These are phyloP conservation scores for Dothiorella sarmentorum DNA, from an alignment of 2,329 filamentous ascomycete genomes.

Conservation along the genomic window DNA sequence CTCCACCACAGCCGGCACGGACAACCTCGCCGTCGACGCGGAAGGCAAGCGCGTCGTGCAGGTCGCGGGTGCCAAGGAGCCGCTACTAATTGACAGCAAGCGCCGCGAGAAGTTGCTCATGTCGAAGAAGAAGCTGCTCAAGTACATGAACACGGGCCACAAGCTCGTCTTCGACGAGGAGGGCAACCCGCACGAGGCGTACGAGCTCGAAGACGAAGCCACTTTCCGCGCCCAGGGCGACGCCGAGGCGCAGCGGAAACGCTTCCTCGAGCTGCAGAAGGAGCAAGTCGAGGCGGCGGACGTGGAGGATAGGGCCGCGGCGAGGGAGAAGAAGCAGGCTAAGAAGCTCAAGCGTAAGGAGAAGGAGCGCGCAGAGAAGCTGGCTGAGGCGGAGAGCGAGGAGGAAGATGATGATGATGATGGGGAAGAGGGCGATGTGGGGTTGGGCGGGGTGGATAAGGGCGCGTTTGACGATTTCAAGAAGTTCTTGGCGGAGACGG, in stretches of 20 bases:
- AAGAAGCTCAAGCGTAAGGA: constrained; percentile 73
- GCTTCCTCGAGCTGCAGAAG: constrained; percentile 74
- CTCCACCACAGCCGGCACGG: constrained; percentile 41
- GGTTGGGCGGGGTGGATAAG: constrained; percentile 25
- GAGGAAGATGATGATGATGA: constrained; percentile 27
- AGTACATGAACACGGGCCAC: constrained; percentile 80
- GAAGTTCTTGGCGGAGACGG: constrained; percentile 6
- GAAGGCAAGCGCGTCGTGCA: constrained; percentile 58
- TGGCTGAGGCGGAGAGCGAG: constrained; percentile 32
- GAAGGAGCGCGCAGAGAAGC: constrained; percentile 56
- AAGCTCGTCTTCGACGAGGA: constrained; percentile 93
- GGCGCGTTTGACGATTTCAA: constrained; percentile 14
- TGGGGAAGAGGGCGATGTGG: constrained; percentile 28
- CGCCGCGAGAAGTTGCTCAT: constrained; percentile 91
- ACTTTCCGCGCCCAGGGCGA: constrained; percentile 73
- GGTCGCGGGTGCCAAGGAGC: constrained; percentile 62
- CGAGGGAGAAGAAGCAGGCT: constrained; percentile 72
- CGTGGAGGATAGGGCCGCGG: constrained; percentile 75
- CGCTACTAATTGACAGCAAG: constrained; percentile 87
- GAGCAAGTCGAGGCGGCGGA: constrained; percentile 72
- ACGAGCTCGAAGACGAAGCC: constrained; percentile 83
- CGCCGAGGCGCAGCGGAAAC: constrained; percentile 69
- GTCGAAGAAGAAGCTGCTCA: constrained; percentile 90
- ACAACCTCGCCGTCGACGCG: constrained; percentile 23
- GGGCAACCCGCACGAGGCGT: constrained; percentile 76